Evolutionary conservation across 495 filamentous ascomycete genomes (phyloP), one percentile per base, ranked within the genome.

Genomic region (Neurospora intermedia): DNA sequence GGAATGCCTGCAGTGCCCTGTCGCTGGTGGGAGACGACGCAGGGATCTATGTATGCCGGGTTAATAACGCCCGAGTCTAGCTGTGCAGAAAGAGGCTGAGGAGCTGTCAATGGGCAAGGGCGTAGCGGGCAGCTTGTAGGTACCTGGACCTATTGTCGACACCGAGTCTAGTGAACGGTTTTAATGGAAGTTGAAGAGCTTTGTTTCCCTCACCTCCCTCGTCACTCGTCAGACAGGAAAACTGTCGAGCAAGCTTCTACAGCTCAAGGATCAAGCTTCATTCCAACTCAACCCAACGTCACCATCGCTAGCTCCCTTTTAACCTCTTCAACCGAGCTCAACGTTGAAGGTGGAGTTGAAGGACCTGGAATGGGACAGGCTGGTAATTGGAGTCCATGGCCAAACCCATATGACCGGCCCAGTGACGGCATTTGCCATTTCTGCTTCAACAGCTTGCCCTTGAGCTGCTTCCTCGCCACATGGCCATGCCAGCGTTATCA

Each of bases 101-200:
- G 6, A 45, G 43, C 3, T 46, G 13, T 48, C 45, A 0, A 20
- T 48, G 45, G 45, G n/a, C 9, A 48, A 0, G 59, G 70, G 20
- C 74, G 79, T 3, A 70, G 75, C 2, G 73, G 75, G n/a, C n/a
- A n/a, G n/a, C n/a, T n/a, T n/a, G n/a, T n/a, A n/a, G n/a, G n/a
- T n/a, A n/a, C 66, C 54, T 76, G 3, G 59, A 48, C 72, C 0
- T 73, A 90, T 90, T 85, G 43, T 93, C 83, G 80, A 91, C 90
- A 71, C 83, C 89, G 23, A 79, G 78, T 13, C 90, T 87, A 66
- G 85, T 81, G 6, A 88, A 85, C 13, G 82, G 2, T 87, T 91
- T 87, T 91, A 2, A 87, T 90, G 6, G 80, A 92, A 15, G 84
- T 90, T 10, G 93, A 27, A 27, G 27, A 27, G 27, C 27, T 16